Base-by-base conservation (phyloP, 306 rosid genomes). In the Prunus kanzakura region DNA sequence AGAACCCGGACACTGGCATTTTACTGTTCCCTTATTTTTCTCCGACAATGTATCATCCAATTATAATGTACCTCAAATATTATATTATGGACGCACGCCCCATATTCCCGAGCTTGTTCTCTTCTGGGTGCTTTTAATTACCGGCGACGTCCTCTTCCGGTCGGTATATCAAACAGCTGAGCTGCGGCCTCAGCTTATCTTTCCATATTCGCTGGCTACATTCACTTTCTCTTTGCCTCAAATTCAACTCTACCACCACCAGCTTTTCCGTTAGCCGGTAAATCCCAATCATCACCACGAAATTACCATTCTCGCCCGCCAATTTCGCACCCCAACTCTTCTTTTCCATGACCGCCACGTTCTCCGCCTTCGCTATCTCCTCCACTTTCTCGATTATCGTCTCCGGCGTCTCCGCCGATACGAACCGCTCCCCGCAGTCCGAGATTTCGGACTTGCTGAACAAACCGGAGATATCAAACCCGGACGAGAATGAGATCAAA, bases 241-340 rank as follows among this genome's bases (percentile, higher is more conserved):
- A 77, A 47, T 74, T 83, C 5, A 87, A 41, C 79, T 90, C 93
- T 20, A 94, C 88, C 2, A 94, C 84, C 0, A 89, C 91, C 57
- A 91, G 74, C 43, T 82, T 80, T 30, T 83, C 90, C 80, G 98
- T 95, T 67, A 94, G 61, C 85, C 86, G 90, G 88, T 89, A 82
- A 67, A 90, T 63, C 55, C 81, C 75, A 0, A 92, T 25, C 0
- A 73, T 1, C 0, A 71, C 84, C 0, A 69, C 1, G 57, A 86
- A 90, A 67, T 78, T 82, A 76, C 92, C 95, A 56, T 84, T 75
- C 1, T 79, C 87, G 72, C 88, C 96, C 61, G 86, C 96, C 43
- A 95, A 6, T 73, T 35, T 90, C 0, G 57, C 91, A 15, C 88
- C 75, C 49, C 86, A 87, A 4, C 67, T 63, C 32, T 78, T 80